Conservation (phyloP, 208 protist genomes). For the Strigomonas culicis region DNA sequence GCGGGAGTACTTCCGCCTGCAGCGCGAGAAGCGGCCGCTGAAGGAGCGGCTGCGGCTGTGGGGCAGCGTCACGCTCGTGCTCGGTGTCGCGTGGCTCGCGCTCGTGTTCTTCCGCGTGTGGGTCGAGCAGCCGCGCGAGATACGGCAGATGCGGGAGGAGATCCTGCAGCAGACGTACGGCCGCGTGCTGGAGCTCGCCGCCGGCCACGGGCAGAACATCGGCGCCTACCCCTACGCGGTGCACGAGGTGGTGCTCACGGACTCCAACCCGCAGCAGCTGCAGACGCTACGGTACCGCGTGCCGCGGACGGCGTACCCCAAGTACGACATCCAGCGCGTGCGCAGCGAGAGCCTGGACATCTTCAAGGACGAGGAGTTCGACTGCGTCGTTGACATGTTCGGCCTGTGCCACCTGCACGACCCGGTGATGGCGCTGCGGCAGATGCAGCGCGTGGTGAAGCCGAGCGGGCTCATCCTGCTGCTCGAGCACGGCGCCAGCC, state of each 20-base stretch:
- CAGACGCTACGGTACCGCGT: conserved; percentile 79
- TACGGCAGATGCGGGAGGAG: conserved; percentile 77
- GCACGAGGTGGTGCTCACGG: conserved; percentile 82
- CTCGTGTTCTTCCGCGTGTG: conserved; percentile 78
- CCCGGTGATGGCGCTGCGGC: conserved; percentile 81
- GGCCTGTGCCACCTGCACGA: conserved; percentile 89
- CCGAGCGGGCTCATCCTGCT: conserved; percentile 86
- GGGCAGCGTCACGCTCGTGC: conserved; percentile 24
- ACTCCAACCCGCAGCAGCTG: conserved; percentile 85
- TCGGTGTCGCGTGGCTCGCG: conserved; percentile 30
- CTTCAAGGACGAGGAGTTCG: conserved; percentile 83
- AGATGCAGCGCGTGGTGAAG: conserved; percentile 91
- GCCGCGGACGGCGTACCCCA: conserved; percentile 77
- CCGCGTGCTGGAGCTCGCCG: conserved; percentile 81
- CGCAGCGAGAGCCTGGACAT: conserved; percentile 70
- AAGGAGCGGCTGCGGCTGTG: conserved; percentile 52
- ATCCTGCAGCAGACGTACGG: conserved; percentile 84
- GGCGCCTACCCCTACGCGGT: conserved; percentile 87
- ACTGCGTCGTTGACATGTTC: conserved; percentile 91
- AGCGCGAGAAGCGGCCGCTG: conserved; percentile 76
- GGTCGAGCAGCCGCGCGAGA: conserved; percentile 81
- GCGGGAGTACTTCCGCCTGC: conserved; percentile 81
- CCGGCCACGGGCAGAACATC: conserved; percentile 88
- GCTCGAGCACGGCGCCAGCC: conserved; percentile 83
- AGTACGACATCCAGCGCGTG: conserved; percentile 83